phyloP scores from a whole-genome alignment of 176 grass and related monocot genomes.

The Phyllostachys edulis region DNA sequence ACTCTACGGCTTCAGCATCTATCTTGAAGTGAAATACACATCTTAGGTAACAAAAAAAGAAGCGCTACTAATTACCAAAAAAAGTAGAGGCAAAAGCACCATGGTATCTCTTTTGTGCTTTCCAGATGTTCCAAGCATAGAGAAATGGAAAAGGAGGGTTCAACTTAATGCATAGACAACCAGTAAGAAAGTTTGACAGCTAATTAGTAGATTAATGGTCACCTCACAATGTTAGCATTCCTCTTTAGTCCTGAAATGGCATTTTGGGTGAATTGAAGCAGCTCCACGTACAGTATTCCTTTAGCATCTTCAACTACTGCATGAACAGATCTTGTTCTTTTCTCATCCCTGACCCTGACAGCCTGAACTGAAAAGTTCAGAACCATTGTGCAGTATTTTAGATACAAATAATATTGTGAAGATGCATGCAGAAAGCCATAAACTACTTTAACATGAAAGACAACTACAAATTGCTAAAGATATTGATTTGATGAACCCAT shows the following conservation, averaged over 20 bases:
- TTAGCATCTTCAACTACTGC: too few species aligned
- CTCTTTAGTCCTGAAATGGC: conserved; percentile 94
- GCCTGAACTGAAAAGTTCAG: background rate
- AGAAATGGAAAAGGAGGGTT: background rate
- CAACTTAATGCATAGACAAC: background rate
- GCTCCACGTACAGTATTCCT: too few species aligned
- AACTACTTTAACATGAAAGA: background rate
- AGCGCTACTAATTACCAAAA: background rate
- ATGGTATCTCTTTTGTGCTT: background rate
- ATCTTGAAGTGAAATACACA: conserved; percentile 72
- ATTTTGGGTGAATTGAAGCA: conserved; percentile 89
- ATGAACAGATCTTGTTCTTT: too few species aligned
- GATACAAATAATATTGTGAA: background rate
- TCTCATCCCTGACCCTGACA: background rate
- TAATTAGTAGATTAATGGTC: conserved; percentile 25
- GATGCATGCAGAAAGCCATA: background rate
- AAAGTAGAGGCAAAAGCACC: background rate
- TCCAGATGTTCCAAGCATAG: background rate
- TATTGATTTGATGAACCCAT: too few species aligned
- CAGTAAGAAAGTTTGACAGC: background rate
- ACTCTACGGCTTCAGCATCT: conserved; percentile 74
- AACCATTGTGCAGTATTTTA: background rate
- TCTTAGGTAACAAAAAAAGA: conserved; percentile 10
- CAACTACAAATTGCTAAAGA: conserved; percentile 10
- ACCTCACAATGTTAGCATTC: conserved; percentile 79